These are phyloP conservation scores for Auriscalpium microsporum DNA, from an alignment of 768 basidiomycete genomes.

Conservation along the genomic window DNA sequence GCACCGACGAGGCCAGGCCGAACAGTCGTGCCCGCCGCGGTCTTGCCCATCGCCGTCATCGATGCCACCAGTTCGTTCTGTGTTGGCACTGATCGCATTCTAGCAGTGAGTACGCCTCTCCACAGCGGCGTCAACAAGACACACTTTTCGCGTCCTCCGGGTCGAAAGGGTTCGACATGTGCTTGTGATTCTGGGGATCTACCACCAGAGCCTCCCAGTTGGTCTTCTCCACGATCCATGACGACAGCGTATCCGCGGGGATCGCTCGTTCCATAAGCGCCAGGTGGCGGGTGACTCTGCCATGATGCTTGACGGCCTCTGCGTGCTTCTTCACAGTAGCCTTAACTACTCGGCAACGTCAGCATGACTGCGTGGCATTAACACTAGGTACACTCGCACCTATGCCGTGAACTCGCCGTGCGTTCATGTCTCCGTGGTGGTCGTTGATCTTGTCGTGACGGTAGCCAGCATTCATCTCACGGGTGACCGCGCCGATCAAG, in stretches of 20 bases:
- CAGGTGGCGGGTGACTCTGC: no score
- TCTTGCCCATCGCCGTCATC: neutral
- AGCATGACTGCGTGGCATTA: neutral
- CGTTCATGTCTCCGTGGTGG: neutral
- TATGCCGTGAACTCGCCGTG: neutral
- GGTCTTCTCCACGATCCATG: neutral
- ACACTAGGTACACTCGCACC: no score
- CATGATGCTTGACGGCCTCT: no score
- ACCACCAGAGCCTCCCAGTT: neutral
- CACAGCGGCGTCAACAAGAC: neutral
- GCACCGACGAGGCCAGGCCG: neutral
- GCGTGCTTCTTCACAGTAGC: no score
- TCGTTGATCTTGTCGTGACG: slow-evolving; percentile 1
- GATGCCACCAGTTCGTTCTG: neutral
- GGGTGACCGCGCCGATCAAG: neutral
- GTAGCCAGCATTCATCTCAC: slow-evolving; percentile 13
- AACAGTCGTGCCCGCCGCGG: neutral
- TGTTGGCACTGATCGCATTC: neutral
- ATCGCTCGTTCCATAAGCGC: no score
- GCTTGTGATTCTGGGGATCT: neutral
- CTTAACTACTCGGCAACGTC: no score
- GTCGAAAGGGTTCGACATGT: neutral
- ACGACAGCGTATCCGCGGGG: neutral
- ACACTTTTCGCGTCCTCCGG: neutral
- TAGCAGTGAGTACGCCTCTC: neutral